Base-by-base conservation (phyloP, 192 early-diverging fungal species). In the Umbelopsis isabellina region DNA sequence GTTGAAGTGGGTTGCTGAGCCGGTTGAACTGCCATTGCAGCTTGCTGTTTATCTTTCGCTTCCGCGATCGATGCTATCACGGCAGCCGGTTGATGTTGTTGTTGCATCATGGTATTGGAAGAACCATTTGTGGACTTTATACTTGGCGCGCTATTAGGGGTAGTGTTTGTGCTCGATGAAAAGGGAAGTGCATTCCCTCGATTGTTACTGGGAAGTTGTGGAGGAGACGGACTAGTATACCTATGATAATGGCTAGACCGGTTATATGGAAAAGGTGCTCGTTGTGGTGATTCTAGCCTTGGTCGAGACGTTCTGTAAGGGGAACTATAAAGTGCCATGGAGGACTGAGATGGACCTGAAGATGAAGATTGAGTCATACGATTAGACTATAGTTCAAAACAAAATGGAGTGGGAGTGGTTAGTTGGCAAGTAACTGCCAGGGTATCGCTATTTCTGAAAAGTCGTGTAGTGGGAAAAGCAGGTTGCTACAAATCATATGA, bases 201-300 rank as follows among this genome's bases (percentile, higher is more conserved):
- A 30, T 35, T 61, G 55, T 61, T 61, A 61, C 55, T 61, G 25
- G 55, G 55, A 35, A 61, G 30, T 25, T 61, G 55, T 61, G 55
- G 55, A 61, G 55, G 55, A 61, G 55, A 61, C 25, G 55, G 55
- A 25, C 55, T 61, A 35, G 27, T 61, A n/a, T 61, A 61, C 30
- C 55, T 25, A 61, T 61, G 55, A 61, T 61, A 61, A 61, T 61
- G 55, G 16, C 30, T 61, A 61, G 55, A 35, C 55, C 55, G 55
- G 37, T 61, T 27, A 61, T 61, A 61, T n/a, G 27, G 55, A 35
- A 61, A 61, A 61, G 55, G 55, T 35, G 55, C 4, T 35, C 33
- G 55, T 61, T 61, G 55, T 27, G 55, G 55, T 30, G 55, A 61
- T n/a, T 61, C 55, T 35, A 61, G 27, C 55, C 55, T 61, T 61